Base-by-base conservation (phyloP, 2,329 filamentous ascomycete genomes). In the Colletotrichum horii region DNA sequence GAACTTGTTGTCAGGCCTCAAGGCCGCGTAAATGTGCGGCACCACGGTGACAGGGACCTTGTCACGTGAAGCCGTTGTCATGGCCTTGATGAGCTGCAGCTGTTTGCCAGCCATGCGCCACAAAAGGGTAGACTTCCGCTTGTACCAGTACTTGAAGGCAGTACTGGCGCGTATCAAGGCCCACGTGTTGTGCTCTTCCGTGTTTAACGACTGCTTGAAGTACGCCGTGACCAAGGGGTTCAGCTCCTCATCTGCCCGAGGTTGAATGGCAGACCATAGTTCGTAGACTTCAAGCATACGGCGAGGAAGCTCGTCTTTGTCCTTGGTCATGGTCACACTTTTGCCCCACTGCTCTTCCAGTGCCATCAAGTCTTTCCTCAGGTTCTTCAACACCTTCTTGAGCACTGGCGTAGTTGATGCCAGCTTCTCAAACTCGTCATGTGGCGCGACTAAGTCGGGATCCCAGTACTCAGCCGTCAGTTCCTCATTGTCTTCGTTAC, bases 51-150 rank as follows among this genome's bases (percentile, higher is more conserved):
- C 76, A 11, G 80, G 77, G 19, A 79, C 28, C 68, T 28, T 77
- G 4, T 70, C 81, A 73, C 69, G 76, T 7, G 73, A 74, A 4
- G 77, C 72, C 8, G 24, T 43, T 9, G 74, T 78, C 65, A 77
- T 80, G 12, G 85, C 84, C 78, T 91, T 91, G 74, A 91, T 83
- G 38, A 80, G 80, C 9, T 84, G 86, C 4, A 91, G 83, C 79
- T 91, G 89, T 2, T 81, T 82, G 0, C 89, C 89, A 0, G 86
- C 86, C 75, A 91, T 84, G 14, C 80, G 80, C 88, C 89, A 91
- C 2, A 84, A 79, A 68, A 91, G 87, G 0, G 56, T 78, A 0
- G 81, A 72, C 1, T 66, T 74, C 0, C 6, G 73, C 0, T 75
- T 66, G 77, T 85, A 83, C 43, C 82, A 84, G n/a, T 82, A 55